A percentile compares a stretch with the other conserved stretches of the same genome.
Conservation (phyloP, 331 rosid genomes). For the Malus hybrid region DNA sequence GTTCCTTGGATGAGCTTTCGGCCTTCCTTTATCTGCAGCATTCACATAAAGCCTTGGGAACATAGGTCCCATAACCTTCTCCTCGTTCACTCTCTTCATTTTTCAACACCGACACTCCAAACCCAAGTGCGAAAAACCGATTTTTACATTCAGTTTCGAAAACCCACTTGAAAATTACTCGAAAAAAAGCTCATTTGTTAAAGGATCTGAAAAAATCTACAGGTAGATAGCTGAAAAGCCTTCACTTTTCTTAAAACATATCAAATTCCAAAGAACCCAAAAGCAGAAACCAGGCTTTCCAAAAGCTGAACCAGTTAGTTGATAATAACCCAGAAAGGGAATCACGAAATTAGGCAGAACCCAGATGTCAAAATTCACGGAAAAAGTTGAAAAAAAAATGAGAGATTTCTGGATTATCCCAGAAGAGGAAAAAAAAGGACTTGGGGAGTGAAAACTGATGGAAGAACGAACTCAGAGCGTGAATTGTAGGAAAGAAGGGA, state of each 20-base stretch:
- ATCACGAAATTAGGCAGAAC: neutral
- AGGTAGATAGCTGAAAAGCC: neutral
- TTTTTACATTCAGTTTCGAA: conserved; percentile 1
- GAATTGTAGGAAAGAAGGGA: conserved; percentile 20
- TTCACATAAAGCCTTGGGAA: conserved; percentile 89
- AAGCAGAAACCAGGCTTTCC: neutral
- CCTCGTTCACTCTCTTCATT: conserved; percentile 77
- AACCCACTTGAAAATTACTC: conserved; percentile 9
- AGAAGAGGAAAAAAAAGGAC: neutral
- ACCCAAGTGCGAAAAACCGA: neutral
- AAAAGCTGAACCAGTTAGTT: neutral
- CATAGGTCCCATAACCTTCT: conserved; percentile 69
- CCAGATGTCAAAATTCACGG: neutral
- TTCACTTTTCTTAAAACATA: neutral
- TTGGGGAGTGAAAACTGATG: conserved; percentile 12
- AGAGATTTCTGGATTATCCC: neutral
- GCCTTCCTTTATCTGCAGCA: conserved; percentile 91
- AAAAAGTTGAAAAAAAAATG: neutral
- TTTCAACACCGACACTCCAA: conserved; percentile 18
- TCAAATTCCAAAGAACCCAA: neutral
- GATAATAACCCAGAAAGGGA: neutral
- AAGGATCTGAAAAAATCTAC: neutral
- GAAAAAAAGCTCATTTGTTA: conserved; percentile 4
- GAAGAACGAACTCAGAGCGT: conserved; percentile 2
- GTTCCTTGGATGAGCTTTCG: conserved; percentile 97